Base-by-base conservation (phyloP, 1,284 basidiomycete genomes). In the Acaromyces ingoldii region DNA sequence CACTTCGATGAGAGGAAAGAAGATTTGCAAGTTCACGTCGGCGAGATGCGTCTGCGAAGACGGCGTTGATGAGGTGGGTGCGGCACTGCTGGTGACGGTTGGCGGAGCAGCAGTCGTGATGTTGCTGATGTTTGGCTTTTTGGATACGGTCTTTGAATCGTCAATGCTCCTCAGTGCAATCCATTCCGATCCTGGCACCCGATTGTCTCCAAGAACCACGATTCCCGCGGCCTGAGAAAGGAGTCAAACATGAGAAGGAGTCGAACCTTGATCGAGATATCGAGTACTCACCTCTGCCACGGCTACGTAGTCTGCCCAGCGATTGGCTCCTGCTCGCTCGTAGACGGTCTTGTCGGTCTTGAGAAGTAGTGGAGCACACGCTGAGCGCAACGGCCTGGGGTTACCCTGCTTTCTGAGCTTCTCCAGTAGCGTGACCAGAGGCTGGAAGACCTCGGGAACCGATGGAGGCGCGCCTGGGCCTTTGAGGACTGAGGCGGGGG, bases 301-400 rank as follows among this genome's bases (percentile, higher is more conserved):
- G 19, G 60, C 63, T 7, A 58, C 60, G 38, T 63, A 70, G 17
- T 70, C 67, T 5, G 57, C 57, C 65, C 65, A 70, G 13, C 60
- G 49, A 21, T 51, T 46, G 6, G 67, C 67, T 21, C 63, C 65
- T 4, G 64, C 65, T 6, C 56, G 54, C 13, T 65, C 49, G 47
- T 60, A 70, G 46, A 70, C 46, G 30, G 55, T 48, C 22, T 49
- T 49, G 37, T 69, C 62, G 44, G 56, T 22, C 9, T 30, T 10
- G 1, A 57, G 49, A 5, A 70, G 52, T 25, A 57, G 57, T 4
- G 53, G 53, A 15, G 63, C 60, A n/a, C 63, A 61, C 40, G 47
- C 39, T 22, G 58, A 57, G 2, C 67, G 55, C 17, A 68, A 49
- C 1, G 67, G 67, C 21, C 60, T 60, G 1, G 55, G 25, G 21